phyloP scores from a whole-genome alignment of 345 rosid species.

The Erucastrum elatum region DNA sequence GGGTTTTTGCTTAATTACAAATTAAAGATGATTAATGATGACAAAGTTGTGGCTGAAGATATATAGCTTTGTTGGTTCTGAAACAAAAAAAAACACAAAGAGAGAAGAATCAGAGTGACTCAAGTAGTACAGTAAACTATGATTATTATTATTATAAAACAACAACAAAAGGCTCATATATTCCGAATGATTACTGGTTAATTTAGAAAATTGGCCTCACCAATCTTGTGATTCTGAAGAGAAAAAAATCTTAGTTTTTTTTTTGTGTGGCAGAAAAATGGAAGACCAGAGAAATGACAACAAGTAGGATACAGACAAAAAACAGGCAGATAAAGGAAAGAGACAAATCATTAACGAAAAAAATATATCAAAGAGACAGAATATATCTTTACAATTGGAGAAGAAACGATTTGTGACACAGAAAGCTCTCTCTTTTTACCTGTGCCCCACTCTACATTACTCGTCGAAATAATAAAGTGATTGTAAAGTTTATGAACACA shows the following conservation, averaged over 20 bases:
- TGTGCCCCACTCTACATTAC: not conserved
- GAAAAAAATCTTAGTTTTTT: not conserved
- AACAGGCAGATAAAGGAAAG: not conserved
- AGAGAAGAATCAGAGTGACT: slow-evolving; percentile 2
- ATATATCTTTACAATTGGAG: not conserved
- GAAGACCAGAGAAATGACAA: slow-evolving; percentile 26
- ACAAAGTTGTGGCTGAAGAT: not conserved
- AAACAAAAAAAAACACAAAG: not conserved
- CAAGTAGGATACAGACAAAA: not conserved
- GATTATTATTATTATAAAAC: not conserved
- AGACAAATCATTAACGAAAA: not conserved
- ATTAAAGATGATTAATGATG: not conserved
- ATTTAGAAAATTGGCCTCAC: not conserved
- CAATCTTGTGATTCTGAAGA: not conserved
- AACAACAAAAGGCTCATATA: not conserved
- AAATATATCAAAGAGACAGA: not conserved
- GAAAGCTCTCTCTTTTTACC: not conserved
- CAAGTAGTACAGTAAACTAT: not conserved
- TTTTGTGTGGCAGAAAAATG: not conserved
- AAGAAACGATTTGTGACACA: not conserved
- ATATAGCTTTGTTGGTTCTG: slow-evolving; percentile 9
- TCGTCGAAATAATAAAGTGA: not conserved
- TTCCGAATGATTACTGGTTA: not conserved
- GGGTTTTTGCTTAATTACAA: slow-evolving; percentile 11
- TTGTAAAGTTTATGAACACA: not conserved